Evolutionary conservation across 805 yeast genomes (phyloP).

Genomic region (Tetrapisispora phaffii): DNA sequence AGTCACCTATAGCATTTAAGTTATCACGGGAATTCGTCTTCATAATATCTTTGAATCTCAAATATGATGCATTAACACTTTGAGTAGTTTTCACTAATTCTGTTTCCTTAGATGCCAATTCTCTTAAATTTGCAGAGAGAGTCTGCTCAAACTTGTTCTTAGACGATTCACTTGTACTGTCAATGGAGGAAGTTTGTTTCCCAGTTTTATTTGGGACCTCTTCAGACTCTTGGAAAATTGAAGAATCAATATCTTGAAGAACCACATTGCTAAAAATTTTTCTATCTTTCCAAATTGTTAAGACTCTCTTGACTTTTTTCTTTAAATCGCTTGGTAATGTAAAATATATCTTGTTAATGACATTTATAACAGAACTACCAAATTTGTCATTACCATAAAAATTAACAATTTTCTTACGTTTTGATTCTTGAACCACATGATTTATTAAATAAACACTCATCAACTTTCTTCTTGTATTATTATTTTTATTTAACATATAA

Average conservation of each 20-base stretch:
- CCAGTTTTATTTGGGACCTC: constrained; percentile 13
- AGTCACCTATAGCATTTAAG: constrained; percentile 24
- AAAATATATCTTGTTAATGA: constrained; percentile 30
- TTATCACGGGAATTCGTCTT: constrained; percentile 25
- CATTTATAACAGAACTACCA: constrained; percentile 24
- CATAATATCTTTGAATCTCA: constrained; percentile 22
- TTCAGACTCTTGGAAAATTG: background rate
- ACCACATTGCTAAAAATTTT: constrained; percentile 36
- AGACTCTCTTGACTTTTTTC: constrained; percentile 46
- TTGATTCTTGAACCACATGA: constrained; percentile 29
- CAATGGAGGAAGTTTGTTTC: background rate
- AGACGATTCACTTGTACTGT: constrained; percentile 2
- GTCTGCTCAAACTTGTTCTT: constrained; percentile 10
- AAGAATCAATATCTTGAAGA: constrained; percentile 19
- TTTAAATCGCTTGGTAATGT: constrained; percentile 35
- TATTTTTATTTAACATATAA: constrained; percentile 16
- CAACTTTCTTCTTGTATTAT: constrained; percentile 24
- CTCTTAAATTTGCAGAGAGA: constrained; percentile 29
- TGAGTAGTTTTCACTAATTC: constrained; percentile 16
- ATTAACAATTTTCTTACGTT: constrained; percentile 22
- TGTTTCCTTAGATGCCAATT: constrained; percentile 17
- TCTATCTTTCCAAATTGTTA: constrained; percentile 58
- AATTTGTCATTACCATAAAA: constrained; percentile 20
- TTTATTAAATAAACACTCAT: constrained; percentile 25
- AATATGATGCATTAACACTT: constrained; percentile 18